phyloP scores from a whole-genome alignment of 495 filamentous ascomycete genomes.

The Coniosporium apollinis region DNA sequence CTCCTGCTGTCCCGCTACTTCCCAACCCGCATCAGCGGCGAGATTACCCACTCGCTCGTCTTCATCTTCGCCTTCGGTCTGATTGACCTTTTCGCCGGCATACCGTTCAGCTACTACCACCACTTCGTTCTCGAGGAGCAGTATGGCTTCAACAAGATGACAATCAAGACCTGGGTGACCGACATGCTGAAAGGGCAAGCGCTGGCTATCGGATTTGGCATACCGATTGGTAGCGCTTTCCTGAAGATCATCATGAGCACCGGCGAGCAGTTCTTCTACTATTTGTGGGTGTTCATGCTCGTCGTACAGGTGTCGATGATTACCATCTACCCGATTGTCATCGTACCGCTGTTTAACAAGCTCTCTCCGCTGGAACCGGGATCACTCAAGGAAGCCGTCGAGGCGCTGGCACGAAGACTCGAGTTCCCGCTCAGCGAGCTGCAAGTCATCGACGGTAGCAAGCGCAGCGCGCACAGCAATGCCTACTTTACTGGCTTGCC shows the following conservation, averaged over 20 bases:
- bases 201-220: constrained; percentile 58
- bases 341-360: constrained; percentile 96
- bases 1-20: constrained; percentile 52
- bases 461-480: constrained; percentile 92
- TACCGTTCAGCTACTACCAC: constrained; percentile 79
- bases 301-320: constrained; percentile 82
- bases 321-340: constrained; percentile 87
- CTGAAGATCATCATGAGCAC: constrained; percentile 83
- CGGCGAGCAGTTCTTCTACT: constrained; percentile 87
- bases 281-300: constrained; percentile 84
- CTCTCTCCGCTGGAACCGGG: constrained; percentile 82
- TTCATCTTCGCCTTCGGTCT: constrained; percentile 82
- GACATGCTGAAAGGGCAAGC: constrained; percentile 86
- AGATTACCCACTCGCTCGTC: constrained; percentile 83
- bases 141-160: constrained; percentile 98
- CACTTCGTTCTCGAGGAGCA: constrained; percentile 92
- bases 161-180: constrained; percentile 67
- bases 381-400: constrained; percentile 70
- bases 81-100: constrained; percentile 54
- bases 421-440: constrained; percentile 84
- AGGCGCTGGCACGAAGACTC: constrained; percentile 65
- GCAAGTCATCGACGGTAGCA: constrained; percentile 93
- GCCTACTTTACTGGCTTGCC: constrained; percentile 96
- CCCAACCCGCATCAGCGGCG: constrained; percentile 65
- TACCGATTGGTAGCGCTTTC: constrained; percentile 79